Evolutionary conservation across 331 rosid species (phyloP), one percentile per base, ranked within the genome.

Genomic region (Prunus yedoensis): DNA sequence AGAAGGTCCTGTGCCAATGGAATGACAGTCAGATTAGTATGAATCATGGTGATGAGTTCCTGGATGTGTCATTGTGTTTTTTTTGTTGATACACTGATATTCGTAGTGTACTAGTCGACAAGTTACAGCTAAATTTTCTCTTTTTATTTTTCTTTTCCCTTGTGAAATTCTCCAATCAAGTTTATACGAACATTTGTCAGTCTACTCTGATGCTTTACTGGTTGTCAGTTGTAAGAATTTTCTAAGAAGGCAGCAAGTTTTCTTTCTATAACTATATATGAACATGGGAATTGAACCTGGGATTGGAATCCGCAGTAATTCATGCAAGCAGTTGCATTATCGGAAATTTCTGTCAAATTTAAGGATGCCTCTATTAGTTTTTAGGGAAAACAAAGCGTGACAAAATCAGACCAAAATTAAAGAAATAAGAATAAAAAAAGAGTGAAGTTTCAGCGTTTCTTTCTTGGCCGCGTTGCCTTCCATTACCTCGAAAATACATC

Each of bases 1-100:
- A 18, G 89, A 71, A 75, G 87, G 86, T 41, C 81, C 89, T 74
- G 82, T 83, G 20, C 85, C 88, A 0, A 84, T 94, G 96, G 92
- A 94, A 75, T 90, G 80, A 81, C 47, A 30, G 72, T 71, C 49
- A 5, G 47, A 73, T 4, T 20, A 25, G 62, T 45, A 75, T 72
- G 21, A 62, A 50, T 75, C 46, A 77, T 71, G 69, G 66, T 82
- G 23, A 11, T 54, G 47, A 81, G 67, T 43, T 75, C 14, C 58
- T 30, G 66, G 41, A 20, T 60, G 3, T 38, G 13, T 67, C 38
- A 25, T 66, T 68, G 58, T 57, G 4, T 54, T 17, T 46, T 1
- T 20, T 43, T 20, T 6, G 17, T 12, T 14, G 50, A 20, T 45
- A 41, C 52, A 38, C 8, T 47, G 2, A 9, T 17, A 17, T 4